Evolutionary conservation across 2,329 filamentous ascomycete species (phyloP), one percentile per base, ranked within the genome.

Genomic region (Penicillium occitanis): DNA sequence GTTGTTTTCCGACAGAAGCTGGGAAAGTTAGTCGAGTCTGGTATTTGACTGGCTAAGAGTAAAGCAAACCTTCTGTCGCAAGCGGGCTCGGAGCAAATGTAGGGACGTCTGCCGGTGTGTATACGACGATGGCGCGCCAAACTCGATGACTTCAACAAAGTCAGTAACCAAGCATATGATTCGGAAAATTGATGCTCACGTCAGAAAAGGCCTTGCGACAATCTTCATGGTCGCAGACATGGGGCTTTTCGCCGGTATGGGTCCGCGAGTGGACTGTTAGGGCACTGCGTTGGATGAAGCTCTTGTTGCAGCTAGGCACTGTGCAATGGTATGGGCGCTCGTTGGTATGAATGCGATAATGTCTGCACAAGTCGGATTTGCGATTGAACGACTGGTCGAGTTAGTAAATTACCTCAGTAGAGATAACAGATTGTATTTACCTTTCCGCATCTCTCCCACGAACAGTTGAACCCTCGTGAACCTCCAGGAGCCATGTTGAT

Each of bases 301-400:
- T 81, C 71, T 82, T 82, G 65, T 78, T 78, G 73, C 80, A 82
- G 66, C 78, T 77, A 61, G 76, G 74, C 59, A 80, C 76, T 1
- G 74, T 80, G 71, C 80, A 82, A 60, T 78, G 76, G 67, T 82
- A 82, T n/a, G 80, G 80, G 58, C 80, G 78, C 68, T 82, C 80
- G 69, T 82, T 82, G 69, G 80, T 82, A 65, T 82, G 80, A 71
- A 82, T 82, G 65, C 80, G 78, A 70, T 78, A 80, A 69, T 82
- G 80, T 67, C 80, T 75, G 70, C 79, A 79, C 48, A 82, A 76
- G 71, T 82, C 80, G 25, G 80, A 82, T 67, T 82, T 82, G 73
- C 80, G 79, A 75, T 82, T 82, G 75, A 82, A 82, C 5, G 79
- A 80, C 80, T 82, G 69, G 58, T 11, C 6, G 14, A 60, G 62